phyloP scores from a whole-genome alignment of 2,329 filamentous ascomycete species.

The Sclerotinia minor region DNA sequence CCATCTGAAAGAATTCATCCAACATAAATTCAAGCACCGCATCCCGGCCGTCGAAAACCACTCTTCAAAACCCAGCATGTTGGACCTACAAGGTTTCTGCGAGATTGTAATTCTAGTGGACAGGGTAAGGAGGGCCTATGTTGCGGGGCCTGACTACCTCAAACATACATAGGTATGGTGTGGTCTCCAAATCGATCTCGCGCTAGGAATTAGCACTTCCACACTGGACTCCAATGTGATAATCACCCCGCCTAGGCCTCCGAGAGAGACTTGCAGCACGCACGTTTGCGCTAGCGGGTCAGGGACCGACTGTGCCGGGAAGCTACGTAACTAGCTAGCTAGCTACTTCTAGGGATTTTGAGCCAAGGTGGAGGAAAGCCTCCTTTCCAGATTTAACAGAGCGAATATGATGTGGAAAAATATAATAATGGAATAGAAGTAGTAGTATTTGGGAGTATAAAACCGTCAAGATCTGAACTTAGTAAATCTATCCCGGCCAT shows the following conservation, averaged over 20 bases:
- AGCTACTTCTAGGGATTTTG: background rate
- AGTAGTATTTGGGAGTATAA: no score
- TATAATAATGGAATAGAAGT: no score
- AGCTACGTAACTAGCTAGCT: background rate
- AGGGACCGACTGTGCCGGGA: background rate
- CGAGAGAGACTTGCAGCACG: no score
- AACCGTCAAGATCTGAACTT: no score
- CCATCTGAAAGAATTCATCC: background rate
- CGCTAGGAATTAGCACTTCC: background rate
- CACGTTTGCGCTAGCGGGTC: background rate
- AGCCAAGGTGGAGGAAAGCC: no score
- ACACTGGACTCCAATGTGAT: no score
- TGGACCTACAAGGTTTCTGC: background rate
- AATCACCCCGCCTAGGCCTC: no score
- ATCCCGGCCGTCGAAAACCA: background rate
- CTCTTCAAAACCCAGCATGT: background rate
- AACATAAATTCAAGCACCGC: background rate
- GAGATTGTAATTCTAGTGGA: background rate
- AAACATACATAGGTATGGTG: background rate
- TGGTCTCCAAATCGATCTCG: background rate
- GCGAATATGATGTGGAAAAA: background rate
- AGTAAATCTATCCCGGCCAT: no score
- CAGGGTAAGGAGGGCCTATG: background rate
- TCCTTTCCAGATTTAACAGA: background rate
- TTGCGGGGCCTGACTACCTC: background rate